Evolutionary conservation across 164 flowering plant species (phyloP).

Genomic region (Magnolia changhungtana): DNA sequence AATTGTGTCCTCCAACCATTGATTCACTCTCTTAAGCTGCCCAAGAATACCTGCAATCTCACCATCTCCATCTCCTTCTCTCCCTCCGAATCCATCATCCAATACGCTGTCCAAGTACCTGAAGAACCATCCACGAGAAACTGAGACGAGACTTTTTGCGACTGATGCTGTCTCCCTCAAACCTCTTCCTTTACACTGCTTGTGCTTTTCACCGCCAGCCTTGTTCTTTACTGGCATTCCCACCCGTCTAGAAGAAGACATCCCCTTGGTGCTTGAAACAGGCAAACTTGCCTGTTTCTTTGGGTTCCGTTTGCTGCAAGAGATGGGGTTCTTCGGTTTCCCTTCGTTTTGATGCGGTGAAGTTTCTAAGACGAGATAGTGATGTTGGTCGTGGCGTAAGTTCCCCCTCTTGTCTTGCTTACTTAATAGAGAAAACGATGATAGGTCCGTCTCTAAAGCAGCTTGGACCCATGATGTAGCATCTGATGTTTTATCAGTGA

Average conservation of each 20-base stretch:
- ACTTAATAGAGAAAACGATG: slow-evolving; percentile 37
- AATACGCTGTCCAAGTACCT: slow-evolving; percentile 49
- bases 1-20: slow-evolving; percentile 50
- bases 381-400: slow-evolving; percentile 11
- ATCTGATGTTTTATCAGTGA: slow-evolving; percentile 20
- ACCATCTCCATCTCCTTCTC: slow-evolving; percentile 16
- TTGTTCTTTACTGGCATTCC: slow-evolving; percentile 20
- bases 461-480: slow-evolving; percentile 58
- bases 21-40: slow-evolving; percentile 56
- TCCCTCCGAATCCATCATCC: slow-evolving; percentile 33
- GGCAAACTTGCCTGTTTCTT: slow-evolving; percentile 9
- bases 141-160: slow-evolving; percentile 32
- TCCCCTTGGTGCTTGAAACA: slow-evolving; percentile 16
- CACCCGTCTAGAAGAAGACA: slow-evolving; percentile 16
- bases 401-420: slow-evolving; percentile 25
- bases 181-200: slow-evolving; percentile 26
- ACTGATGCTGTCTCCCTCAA: slow-evolving; percentile 40
- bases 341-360: slow-evolving; percentile 12
- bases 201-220: slow-evolving; percentile 19
- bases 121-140: slow-evolving; percentile 54
- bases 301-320: slow-evolving; percentile 24
- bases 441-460: slow-evolving; percentile 49
- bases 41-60: slow-evolving; percentile 38
- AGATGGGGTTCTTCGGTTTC: slow-evolving; percentile 16
- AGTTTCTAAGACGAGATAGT: slow-evolving; percentile 37